Evolutionary conservation across 1,139 yeast genomes (phyloP), one percentile per base, ranked within the genome.

Genomic region (Citeromyces hawaiiensis): DNA sequence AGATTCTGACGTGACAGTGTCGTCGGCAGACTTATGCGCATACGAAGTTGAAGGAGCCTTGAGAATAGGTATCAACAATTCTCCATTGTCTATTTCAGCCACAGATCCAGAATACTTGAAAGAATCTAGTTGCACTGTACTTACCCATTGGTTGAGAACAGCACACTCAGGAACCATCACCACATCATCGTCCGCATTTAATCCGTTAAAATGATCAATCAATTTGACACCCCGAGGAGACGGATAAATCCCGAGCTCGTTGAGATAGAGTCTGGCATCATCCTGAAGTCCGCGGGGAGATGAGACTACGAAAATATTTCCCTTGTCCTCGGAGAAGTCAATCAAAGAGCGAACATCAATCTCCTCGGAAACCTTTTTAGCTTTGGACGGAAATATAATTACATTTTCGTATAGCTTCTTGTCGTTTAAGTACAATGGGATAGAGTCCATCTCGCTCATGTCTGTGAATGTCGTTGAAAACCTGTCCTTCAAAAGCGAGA

Each of bases 181-280:
- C 14, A 48, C 40, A 10, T 27, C 35, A 4, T 38, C 45, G 2
- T 39, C 42, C 5, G 40, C 38, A 37, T 36, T 27, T 14, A 27
- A n/a, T 16, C 52, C 44, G 43, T 59, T 55, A 59, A 85, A 86
- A 56, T 83, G 82, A 57, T 87, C 96, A 10, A 69, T 60, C 41
- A 81, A 63, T 44, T 65, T 59, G 56, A 74, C 79, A 39, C 76
- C 80, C 54, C 76, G 81, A 43, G 96, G 94, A 35, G 94, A 71
- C 44, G 96, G 85, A 51, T 68, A 74, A 40, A 93, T 78, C 23
- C 96, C 98, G 48, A 87, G 61, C 56, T 88, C 88, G 49, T 78
- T 75, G 50, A 85, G 69, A 50, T 82, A 80, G 4, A 70, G 62
- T 44, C 87, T 72, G 27, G 81, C 60, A 17, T 80, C 72, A 38